These are phyloP conservation scores for Leptographium wingfieldii DNA, from an alignment of 2,329 filamentous ascomycete genomes.

Conservation along the genomic window DNA sequence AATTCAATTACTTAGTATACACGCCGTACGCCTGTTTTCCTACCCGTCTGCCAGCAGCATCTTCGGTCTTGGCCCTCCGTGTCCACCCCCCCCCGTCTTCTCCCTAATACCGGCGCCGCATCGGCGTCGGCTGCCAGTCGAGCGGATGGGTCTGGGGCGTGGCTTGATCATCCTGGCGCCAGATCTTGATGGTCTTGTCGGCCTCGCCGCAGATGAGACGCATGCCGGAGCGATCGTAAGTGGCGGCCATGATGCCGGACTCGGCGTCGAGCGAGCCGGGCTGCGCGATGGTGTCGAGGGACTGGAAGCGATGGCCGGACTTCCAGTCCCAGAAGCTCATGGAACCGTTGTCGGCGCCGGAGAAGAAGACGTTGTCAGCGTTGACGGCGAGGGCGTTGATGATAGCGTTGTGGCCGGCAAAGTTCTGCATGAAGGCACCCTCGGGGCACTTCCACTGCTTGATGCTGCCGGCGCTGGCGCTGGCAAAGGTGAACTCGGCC, in stretches of 20 bases:
- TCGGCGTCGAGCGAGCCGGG: slow-evolving; percentile 90
- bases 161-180: slow-evolving; percentile 85
- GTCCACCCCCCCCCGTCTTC: too few relatives aligned
- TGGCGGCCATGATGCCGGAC: slow-evolving; percentile 86
- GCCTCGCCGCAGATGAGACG: slow-evolving; percentile 88
- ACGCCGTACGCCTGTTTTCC: too few relatives aligned
- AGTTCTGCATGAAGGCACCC: slow-evolving; percentile 98
- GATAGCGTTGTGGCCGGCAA: slow-evolving; percentile 90
- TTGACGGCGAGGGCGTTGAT: slow-evolving; percentile 92
- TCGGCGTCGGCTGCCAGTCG: slow-evolving; percentile 78
- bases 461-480: slow-evolving; percentile 80
- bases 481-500: slow-evolving; percentile 90
- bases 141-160: slow-evolving; percentile 85
- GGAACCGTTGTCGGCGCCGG: slow-evolving; percentile 88
- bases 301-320: slow-evolving; percentile 82
- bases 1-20: too few relatives aligned
- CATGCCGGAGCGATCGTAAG: slow-evolving; percentile 79
- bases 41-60: neutral
- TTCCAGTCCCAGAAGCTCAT: slow-evolving; percentile 99
- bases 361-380: slow-evolving; percentile 89
- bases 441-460: slow-evolving; percentile 99
- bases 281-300: slow-evolving; percentile 80
- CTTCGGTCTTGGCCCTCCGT: neutral
- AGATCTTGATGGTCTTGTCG: slow-evolving; percentile 98
- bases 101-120: slow-evolving; percentile 58